Evolutionary conservation across 2,329 filamentous ascomycete species (phyloP).

Genomic region (Chaetoscypha palmicola): DNA sequence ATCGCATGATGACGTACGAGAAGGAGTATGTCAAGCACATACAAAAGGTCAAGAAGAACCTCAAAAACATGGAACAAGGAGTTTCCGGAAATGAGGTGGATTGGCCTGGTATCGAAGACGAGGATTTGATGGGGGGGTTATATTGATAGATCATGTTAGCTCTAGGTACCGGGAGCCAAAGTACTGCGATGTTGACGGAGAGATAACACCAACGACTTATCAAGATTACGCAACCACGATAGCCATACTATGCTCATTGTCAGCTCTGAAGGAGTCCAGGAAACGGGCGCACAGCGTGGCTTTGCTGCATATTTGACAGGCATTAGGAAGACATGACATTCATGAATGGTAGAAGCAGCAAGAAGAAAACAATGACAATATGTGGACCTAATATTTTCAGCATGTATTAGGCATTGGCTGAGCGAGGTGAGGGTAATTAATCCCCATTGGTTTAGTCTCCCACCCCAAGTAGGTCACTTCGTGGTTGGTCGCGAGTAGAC

Average conservation of each 20-base stretch:
- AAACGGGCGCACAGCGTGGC: not conserved
- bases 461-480: too few relatives aligned
- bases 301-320: not conserved
- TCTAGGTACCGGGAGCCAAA: not conserved
- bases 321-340: not conserved
- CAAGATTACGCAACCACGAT: not conserved
- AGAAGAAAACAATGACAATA: not conserved
- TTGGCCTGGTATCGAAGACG: constrained; percentile 27
- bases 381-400: too few relatives aligned
- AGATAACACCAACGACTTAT: not conserved
- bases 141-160: constrained; percentile 14
- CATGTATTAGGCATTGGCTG: too few relatives aligned
- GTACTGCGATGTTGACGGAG: not conserved
- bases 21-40: constrained; percentile 46
- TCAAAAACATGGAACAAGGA: constrained; percentile 11
- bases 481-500: too few relatives aligned
- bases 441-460: too few relatives aligned
- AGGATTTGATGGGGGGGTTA: constrained; percentile 26
- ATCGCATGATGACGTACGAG: constrained; percentile 47
- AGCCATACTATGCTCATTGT: not conserved
- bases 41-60: constrained; percentile 36
- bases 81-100: constrained; percentile 16
- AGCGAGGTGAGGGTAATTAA: too few relatives aligned
- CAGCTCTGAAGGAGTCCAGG: not conserved
- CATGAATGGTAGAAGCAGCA: not conserved